Base-by-base conservation (phyloP, 805 yeast genomes). In the Priceomyces medius region DNA sequence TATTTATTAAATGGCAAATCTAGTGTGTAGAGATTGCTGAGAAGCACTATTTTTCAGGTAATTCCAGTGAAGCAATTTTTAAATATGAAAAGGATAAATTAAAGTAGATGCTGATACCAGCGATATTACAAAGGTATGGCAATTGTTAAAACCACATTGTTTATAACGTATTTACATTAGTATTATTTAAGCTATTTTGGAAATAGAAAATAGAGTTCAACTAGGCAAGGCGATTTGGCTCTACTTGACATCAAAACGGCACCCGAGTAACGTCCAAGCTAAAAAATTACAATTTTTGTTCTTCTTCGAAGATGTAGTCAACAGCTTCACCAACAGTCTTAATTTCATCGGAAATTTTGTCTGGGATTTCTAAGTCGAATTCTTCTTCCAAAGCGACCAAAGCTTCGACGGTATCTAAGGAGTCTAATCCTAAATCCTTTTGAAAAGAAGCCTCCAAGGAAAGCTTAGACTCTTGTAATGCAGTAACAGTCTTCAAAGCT, bases 321-420 rank as follows among this genome's bases (percentile, higher is more conserved):
- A 90, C 79, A 46, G 97, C 95, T 72, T 90, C 96, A 54, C 88
- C 89, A 50, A 93, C 93, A 42, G 95, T 87, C 73, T 85, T 88
- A 66, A 93, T 83, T 61, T 85, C 90, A 63, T 91, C 97, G 41
- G 97, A 93, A 55, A 88, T 87, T 63, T 85, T 83, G 71, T 88
- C 96, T 27, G 95, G 88, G 59, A 87, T 80, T 63, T 84, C 86
- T 59, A 88, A 78, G 56, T 87, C 88, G 53, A 81, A 81, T 62
- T 83, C 76, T 75, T 90, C 97, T 74, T 91, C 99, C 58, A 91
- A 83, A 43, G 96, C 96, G 66, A 93, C 96, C 55, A 93, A 77
- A 42, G 93, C 90, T 73, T 91, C 99, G 48, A 91, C 96, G 48
- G 93, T 85, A 60, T 91, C 99, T 52, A 91, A 77, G 7, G 96